Evolutionary conservation across 2,329 filamentous ascomycete species (phyloP).

Genomic region (Fusarium nanum): DNA sequence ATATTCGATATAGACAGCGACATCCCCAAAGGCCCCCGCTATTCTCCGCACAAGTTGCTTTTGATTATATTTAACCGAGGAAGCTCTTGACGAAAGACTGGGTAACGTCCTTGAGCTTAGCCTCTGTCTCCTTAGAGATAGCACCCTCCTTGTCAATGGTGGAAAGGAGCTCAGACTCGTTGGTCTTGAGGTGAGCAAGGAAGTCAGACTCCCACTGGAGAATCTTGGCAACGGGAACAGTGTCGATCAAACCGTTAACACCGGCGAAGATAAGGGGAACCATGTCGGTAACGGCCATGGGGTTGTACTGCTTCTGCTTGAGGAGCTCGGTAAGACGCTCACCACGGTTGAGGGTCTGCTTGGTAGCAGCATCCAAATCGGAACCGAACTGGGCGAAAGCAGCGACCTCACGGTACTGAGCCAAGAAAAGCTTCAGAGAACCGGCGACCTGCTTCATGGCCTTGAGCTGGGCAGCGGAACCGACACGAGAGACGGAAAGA

Average conservation of each 20-base stretch:
- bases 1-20: constrained; percentile 62
- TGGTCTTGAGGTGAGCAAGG: constrained; percentile 89
- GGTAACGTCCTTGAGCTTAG: constrained; percentile 81
- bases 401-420: constrained; percentile 99
- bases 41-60: constrained; percentile 48
- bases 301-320: constrained; percentile 99
- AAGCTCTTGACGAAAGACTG: constrained; percentile 94
- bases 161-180: constrained; percentile 84
- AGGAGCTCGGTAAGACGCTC: constrained; percentile 98
- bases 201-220: constrained; percentile 95
- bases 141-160: constrained; percentile 96
- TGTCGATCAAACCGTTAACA: constrained; percentile 97
- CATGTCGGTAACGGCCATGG: constrained; percentile 99
- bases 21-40: constrained; percentile 52
- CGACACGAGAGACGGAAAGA: constrained; percentile 99
- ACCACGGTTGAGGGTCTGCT: constrained; percentile 98
- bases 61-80: constrained; percentile 62
- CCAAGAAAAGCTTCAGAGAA: constrained; percentile 99
- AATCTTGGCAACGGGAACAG: constrained; percentile 89
- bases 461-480: constrained; percentile 99
- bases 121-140: constrained; percentile 93
- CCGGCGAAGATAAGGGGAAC: constrained; percentile 99
- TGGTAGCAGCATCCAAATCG: constrained; percentile 97
- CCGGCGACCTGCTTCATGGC: constrained; percentile 99
- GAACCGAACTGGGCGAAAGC: constrained; percentile 99